Evolutionary conservation across 2,329 filamentous ascomycete genomes (phyloP), one percentile per base, ranked within the genome.

Genomic region (Phaeosphaeria sp.): DNA sequence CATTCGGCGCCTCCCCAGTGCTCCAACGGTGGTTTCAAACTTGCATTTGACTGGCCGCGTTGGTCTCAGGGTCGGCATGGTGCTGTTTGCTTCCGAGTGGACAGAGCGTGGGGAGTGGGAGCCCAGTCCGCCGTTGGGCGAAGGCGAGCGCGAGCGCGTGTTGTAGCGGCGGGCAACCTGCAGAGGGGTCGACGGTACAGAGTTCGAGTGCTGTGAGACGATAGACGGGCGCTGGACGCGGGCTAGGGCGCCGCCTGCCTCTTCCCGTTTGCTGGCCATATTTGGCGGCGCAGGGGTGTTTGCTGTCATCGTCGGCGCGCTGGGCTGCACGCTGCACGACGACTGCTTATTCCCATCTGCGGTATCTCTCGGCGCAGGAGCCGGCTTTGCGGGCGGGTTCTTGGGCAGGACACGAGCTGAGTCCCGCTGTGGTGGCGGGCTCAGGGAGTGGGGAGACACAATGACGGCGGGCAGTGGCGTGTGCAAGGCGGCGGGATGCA

Each of bases 141-240:
- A 97, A 10, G 92, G 93, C 30, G 88, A 89, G 71, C 87, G 86
- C 41, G 89, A 89, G 71, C 85, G 87, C 48, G 93, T 95, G 73
- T 90, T 90, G 71, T 95, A 90, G 69, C 93, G 89, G 58, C 92
- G 88, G 64, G 93, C 87, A 78, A 91, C 90, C 76, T 97, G 93
- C 72, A 94, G 91, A 9, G 94, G 95, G 2, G 94, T 98, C 1
- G 94, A 96, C 1, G 94, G 94, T 49, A 97, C 91, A 9, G 94
- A 98, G 74, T 85, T 96, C 22, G 94, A 96, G 73, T 96, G 87
- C 52, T 88, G 87, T 47, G 83, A 85, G 57, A 79, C 79, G 64
- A 86, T 78, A 62, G 84, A 79, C 58, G 83, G 80, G 64, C 84
- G 79, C 74, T 80, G 68, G 25, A 63, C 52, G 46, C 71, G 69